A percentile compares a stretch with the other conserved stretches of the same genome.
Conservation (phyloP, 2,329 filamentous ascomycete species). For the Epichloe hybrida region DNA sequence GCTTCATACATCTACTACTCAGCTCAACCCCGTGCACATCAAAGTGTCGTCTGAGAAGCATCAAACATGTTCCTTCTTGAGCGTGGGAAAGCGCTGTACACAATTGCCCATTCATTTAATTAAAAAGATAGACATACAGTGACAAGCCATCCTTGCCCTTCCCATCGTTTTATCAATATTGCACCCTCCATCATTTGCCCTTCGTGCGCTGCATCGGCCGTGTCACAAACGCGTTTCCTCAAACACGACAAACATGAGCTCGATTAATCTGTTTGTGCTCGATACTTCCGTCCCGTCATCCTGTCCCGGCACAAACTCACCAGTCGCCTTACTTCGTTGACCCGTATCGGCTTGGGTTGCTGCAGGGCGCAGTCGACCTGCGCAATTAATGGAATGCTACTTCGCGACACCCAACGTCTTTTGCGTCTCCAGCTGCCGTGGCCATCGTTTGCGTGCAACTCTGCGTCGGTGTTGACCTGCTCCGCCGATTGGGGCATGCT, state of each 20-base stretch:
- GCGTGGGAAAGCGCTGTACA: not conserved
- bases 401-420: slow-evolving; percentile 11
- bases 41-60: not conserved
- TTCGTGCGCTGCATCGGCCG: not conserved
- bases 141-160: not conserved
- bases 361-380: slow-evolving; percentile 17
- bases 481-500: not conserved
- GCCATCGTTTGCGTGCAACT: not conserved
- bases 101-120: not conserved
- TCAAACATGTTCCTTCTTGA: not conserved
- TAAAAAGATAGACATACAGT: not conserved
- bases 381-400: slow-evolving; percentile 12
- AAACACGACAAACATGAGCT: not conserved
- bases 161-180: not conserved
- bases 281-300: slow-evolving; percentile 10
- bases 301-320: slow-evolving; percentile 17
- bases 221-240: not conserved
- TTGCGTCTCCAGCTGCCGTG: slow-evolving; percentile 5
- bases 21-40: no score
- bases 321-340: slow-evolving; percentile 17
- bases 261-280: slow-evolving; percentile 9
- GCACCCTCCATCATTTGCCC: not conserved
- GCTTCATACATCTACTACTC: no score
- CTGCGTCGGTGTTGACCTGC: not conserved
- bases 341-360: slow-evolving; percentile 18